A percentile compares a stretch with the other conserved stretches of the same genome.
Evolutionary conservation across 345 rosid genomes (phyloP).

Genomic region (Fremontodendron californicum): DNA sequence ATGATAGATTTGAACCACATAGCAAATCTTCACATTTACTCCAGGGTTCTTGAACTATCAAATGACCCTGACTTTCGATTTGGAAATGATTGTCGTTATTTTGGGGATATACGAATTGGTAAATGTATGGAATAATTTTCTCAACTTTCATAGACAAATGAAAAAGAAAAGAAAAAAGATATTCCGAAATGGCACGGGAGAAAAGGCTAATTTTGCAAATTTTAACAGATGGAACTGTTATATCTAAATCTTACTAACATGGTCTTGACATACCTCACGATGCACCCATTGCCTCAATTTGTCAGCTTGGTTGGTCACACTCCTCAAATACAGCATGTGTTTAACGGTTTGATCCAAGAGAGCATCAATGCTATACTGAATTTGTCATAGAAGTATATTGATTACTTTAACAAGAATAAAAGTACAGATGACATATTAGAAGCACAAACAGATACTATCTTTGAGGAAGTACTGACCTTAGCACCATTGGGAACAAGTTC

Average conservation of each 20-base stretch:
- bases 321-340: constrained; percentile 52
- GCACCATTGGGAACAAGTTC: constrained; percentile 58
- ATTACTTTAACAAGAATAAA: neutral
- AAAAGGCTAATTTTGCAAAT: too few species aligned
- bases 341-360: constrained; percentile 52
- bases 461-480: constrained; percentile 38
- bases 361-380: constrained; percentile 71
- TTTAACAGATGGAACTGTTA: too few species aligned
- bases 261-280: constrained; percentile 37
- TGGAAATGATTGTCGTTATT: neutral
- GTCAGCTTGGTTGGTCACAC: constrained; percentile 49
- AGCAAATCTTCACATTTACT: neutral
- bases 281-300: constrained; percentile 41
- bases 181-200: too few species aligned
- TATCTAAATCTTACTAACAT: neutral
- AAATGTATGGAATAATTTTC: neutral
- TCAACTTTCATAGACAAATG: too few species aligned
- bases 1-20: neutral
- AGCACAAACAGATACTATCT: neutral
- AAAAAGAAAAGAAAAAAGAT: too few species aligned
- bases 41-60: neutral
- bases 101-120: too few species aligned
- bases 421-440: too few species aligned
- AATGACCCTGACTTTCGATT: neutral
- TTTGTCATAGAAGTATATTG: neutral